Base-by-base conservation (phyloP, 2,329 filamentous ascomycete genomes). In the Pseudogymnoascus sp. region DNA sequence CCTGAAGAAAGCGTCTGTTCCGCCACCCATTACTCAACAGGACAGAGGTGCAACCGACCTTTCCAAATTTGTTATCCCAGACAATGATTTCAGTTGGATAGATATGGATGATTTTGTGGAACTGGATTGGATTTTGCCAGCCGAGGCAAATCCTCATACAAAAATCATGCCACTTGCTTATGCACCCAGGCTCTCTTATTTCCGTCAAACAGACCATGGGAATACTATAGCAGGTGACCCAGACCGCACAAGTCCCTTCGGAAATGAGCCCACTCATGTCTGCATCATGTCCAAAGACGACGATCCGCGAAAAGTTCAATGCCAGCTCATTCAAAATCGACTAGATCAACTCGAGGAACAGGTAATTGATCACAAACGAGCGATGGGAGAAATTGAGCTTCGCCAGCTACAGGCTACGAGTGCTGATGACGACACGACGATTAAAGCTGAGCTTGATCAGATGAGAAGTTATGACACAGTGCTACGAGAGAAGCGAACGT, bases 51-150 rank as follows among this genome's bases (percentile, higher is more conserved):
- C 82, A 6, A 83, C 83, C 2, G 88, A 93, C 71, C 79, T 96
- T 58, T 96, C 92, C 0, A 87, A 88, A 60, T 99, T 99, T 71
- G 93, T 87, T 0, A 99, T 99, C 58, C 93, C 94, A 0, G 94
- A 99, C 72, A 90, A 95, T 60, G 94, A 99, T 70, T 86, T 91
- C 67, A 91, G 88, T 61, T 99, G 94, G 94, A 92, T 99, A 64
- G 94, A 99, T 70, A 97, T 99, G 91, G 94, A 99, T 71, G 94
- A 99, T 72, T 99, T 99, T 74, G 92, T 99, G 30, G 94, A 99
- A 73, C 78, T 99, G 20, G 95, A 97, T 71, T 97, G 93, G 93
- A 92, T 96, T 60, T 76, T 97, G 22, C 93, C 93, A 0, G 88
- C 90, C 12, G 90, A 96, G 70, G 85, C 88, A 32, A 95, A 96